Percentiles rank a stretch among this genome's conserved stretches.
Evolutionary conservation across 2,329 filamentous ascomycete genomes (phyloP).

Genomic region (Microcyclospora pomicola): DNA sequence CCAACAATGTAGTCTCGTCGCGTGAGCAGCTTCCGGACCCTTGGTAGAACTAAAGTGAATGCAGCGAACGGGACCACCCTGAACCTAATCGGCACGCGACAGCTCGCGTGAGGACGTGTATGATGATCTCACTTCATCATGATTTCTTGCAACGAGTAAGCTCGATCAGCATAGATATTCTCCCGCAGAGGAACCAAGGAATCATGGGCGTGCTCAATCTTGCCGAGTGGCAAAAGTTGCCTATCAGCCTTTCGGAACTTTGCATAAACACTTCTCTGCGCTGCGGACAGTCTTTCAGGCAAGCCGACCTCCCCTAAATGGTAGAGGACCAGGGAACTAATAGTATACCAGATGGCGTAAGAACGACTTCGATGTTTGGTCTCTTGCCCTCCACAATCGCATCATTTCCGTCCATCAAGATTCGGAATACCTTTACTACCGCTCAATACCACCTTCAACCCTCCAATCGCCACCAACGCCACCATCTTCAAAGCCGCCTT

Average conservation of each 20-base stretch:
- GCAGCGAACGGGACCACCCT: no score
- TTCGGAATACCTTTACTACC: constrained; percentile 62
- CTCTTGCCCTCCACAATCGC: constrained; percentile 72
- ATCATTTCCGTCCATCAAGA: constrained; percentile 80
- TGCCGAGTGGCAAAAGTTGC: constrained; percentile 78
- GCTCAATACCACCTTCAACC: constrained; percentile 43
- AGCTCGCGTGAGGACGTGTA: no score
- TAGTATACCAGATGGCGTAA: constrained; percentile 59
- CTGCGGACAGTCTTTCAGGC: constrained; percentile 86
- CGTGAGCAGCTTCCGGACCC: no score
- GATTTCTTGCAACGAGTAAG: no score
- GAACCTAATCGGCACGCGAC: no score
- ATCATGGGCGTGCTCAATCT: constrained; percentile 34
- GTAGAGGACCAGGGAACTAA: constrained; percentile 1
- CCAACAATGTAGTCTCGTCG: no score
- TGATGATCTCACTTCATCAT: no score
- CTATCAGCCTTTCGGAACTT: constrained; percentile 67
- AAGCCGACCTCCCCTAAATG: constrained; percentile 7
- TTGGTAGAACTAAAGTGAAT: no score
- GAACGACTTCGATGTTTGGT: constrained; percentile 68
- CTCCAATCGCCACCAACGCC: constrained; percentile 23
- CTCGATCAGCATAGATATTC: no score
- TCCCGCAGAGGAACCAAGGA: not conserved
- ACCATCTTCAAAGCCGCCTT: constrained; percentile 25
- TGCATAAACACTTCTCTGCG: constrained; percentile 89